Base-by-base conservation (phyloP, 164 flowering plant species). In the Malania oleifera region DNA sequence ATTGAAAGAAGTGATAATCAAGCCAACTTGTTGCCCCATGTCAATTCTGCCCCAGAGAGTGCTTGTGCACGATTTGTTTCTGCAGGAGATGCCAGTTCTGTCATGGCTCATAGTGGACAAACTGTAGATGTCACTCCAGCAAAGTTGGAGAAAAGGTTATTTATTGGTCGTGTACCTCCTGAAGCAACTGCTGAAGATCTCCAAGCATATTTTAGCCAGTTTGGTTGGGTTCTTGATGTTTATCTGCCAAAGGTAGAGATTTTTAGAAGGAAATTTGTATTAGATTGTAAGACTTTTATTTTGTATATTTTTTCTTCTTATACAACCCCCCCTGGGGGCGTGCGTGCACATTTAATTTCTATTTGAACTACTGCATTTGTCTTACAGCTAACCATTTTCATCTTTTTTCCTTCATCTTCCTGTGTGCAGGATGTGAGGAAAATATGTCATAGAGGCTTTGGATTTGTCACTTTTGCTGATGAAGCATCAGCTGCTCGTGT, bases 401-500 rank as follows among this genome's bases (percentile, higher is more conserved):
- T 57, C 31, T 64, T 44, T 57, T 41, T 52, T 20, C 28, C 15
- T 41, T 40, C 31, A 29, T 22, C 25, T 31, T 6, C 26, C 38
- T 41, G 55, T 49, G 9, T n/a, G 51, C 47, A 67, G 66, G 70
- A 61, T 52, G 45, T 65, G 49, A 56, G 51, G 61, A 56, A 51
- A 56, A 49, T 29, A 49, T 61, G 57, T 48, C 70, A 56, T 15
- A 31, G 62, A 52, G 66, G 62, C 27, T 67, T 67, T n/a, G n/a
- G n/a, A n/a, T 56, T 62, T 57, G 63, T 68, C 34, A 62, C 67
- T 37, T 62, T 68, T 68, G 63, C 67, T 28, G 67, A 62, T 57
- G 59, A 68, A 57, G 71, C 67, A 20, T 26, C 67, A 37, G 71
- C 71, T 57, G 59, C 58, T 19, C 59, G 41, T 27, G 63, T 68